Conservation (phyloP, 1,139 yeast species). For the Suhomyces anneliseae region DNA sequence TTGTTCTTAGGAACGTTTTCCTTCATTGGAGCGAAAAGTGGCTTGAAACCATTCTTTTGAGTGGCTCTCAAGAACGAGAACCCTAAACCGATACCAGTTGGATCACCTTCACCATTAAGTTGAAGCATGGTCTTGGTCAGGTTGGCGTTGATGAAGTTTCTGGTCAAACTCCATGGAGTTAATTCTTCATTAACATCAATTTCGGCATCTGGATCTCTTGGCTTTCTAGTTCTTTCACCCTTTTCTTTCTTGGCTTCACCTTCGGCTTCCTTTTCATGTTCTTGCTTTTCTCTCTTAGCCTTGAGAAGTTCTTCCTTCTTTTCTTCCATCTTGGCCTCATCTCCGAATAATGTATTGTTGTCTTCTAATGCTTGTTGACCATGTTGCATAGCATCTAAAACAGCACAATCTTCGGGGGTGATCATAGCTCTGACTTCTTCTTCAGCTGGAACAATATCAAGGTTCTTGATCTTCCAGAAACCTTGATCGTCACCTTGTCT, state of each 20-base stretch:
- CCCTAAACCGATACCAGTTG: constrained; percentile 88
- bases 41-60: constrained; percentile 91
- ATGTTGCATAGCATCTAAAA: constrained; percentile 89
- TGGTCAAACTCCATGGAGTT: constrained; percentile 91
- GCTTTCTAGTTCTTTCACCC: constrained; percentile 21
- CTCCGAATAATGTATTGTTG: constrained; percentile 53
- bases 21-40: constrained; percentile 50
- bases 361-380: constrained; percentile 87
- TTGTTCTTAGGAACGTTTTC: constrained; percentile 47
- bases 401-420: constrained; percentile 86
- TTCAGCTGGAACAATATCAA: constrained; percentile 66
- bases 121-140: constrained; percentile 97
- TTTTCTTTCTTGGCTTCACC: constrained; percentile 21
- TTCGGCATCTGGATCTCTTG: constrained; percentile 30
- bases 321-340: constrained; percentile 22
- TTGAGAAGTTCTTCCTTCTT: constrained; percentile 17
- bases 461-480: constrained; percentile 84
- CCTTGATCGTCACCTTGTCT: constrained; percentile 95
- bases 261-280: constrained; percentile 22
- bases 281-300: constrained; percentile 29
- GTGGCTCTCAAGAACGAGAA: constrained; percentile 89
- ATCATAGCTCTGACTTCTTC: constrained; percentile 83
- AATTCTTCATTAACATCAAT: constrained; percentile 76
- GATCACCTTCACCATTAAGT: constrained; percentile 95
- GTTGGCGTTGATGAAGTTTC: constrained; percentile 89